Percentiles rank a stretch among this genome's conserved stretches.
Conservation (phyloP, 2,329 filamentous ascomycete species). For the Scorias spongiosa region DNA sequence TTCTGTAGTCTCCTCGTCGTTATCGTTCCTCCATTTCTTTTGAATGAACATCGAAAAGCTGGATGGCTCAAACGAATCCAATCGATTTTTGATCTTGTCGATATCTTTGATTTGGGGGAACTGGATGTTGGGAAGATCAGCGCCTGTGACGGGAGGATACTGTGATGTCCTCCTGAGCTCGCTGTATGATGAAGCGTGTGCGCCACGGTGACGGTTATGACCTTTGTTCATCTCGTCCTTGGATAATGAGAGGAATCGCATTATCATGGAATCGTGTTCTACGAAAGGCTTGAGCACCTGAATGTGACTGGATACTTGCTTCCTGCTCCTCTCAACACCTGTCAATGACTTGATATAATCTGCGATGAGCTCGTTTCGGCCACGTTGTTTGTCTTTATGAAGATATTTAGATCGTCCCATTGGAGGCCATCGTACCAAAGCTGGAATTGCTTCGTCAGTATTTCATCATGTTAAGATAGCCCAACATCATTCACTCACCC, state of each 20-base stretch:
- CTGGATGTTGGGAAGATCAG: constrained; percentile 1
- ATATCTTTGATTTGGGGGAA: constrained; percentile 3
- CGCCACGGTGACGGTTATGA: constrained; percentile 2
- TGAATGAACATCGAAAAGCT: constrained; percentile 29
- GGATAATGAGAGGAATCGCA: constrained; percentile 24
- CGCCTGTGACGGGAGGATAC: constrained; percentile 2
- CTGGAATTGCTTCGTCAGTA: constrained; percentile 11
- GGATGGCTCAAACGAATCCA: constrained; percentile 15
- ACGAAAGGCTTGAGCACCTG: constrained; percentile 46
- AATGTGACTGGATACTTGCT: constrained; percentile 50
- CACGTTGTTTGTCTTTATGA: constrained; percentile 36
- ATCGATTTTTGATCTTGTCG: constrained; percentile 7
- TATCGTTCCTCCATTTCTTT: constrained; percentile 10
- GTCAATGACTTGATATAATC: constrained; percentile 42
- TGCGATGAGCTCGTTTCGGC: constrained; percentile 47
- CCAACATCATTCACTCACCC: constrained; percentile 19
- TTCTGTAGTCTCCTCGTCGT: constrained; percentile 10
- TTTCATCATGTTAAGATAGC: neutral
- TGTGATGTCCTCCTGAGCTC: constrained; percentile 2
- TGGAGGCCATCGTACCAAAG: constrained; percentile 39
- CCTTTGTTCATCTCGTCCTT: constrained; percentile 1
- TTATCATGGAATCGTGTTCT: constrained; percentile 34
- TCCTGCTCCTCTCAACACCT: constrained; percentile 36
- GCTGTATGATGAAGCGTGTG: constrained; percentile 1
- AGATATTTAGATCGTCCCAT: constrained; percentile 40